phyloP scores from a whole-genome alignment of 1,284 basidiomycete species.

The Lentinus polychrous region DNA sequence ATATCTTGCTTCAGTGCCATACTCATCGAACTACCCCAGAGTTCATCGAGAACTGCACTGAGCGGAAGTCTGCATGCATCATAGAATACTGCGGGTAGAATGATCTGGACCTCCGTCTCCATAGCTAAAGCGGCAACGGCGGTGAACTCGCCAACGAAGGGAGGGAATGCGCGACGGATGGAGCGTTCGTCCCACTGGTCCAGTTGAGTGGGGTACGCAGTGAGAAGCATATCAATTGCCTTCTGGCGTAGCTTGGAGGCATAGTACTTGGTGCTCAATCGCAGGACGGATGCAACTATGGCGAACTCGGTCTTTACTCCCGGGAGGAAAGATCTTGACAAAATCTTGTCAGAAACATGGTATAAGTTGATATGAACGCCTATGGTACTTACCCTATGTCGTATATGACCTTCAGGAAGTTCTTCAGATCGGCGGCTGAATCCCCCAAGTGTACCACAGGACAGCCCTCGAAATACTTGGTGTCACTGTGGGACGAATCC shows the following conservation, averaged over 20 bases:
- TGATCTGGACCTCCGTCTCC: conserved; percentile 9
- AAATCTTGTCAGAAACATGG: background rate
- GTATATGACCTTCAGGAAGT: conserved; percentile 19
- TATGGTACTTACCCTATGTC: conserved; percentile 14
- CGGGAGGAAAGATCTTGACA: conserved; percentile 11
- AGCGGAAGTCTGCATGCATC: conserved; percentile 9
- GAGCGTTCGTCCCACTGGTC: conserved; percentile 25
- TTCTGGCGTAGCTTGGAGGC: conserved; percentile 27
- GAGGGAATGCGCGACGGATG: conserved; percentile 10
- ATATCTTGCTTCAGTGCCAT: no score
- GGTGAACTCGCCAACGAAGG: conserved; percentile 10
- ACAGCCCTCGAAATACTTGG: conserved; percentile 8
- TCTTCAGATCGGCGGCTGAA: conserved; percentile 12
- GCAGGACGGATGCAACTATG: conserved; percentile 29
- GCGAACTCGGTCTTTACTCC: conserved; percentile 19
- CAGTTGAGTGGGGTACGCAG: conserved; percentile 30
- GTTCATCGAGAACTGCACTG: conserved; percentile 1
- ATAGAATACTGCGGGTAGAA: conserved; percentile 13
- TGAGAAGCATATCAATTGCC: conserved; percentile 28
- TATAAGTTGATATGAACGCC: background rate
- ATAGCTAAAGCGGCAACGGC: conserved; percentile 10
- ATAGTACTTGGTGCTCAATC: conserved; percentile 35
- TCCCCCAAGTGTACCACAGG: conserved; percentile 17
- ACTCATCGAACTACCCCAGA: background rate
- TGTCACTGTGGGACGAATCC: no score